These are phyloP conservation scores for Beta lomatogona DNA, from an alignment of 179 eudicot genomes.

Conservation along the genomic window DNA sequence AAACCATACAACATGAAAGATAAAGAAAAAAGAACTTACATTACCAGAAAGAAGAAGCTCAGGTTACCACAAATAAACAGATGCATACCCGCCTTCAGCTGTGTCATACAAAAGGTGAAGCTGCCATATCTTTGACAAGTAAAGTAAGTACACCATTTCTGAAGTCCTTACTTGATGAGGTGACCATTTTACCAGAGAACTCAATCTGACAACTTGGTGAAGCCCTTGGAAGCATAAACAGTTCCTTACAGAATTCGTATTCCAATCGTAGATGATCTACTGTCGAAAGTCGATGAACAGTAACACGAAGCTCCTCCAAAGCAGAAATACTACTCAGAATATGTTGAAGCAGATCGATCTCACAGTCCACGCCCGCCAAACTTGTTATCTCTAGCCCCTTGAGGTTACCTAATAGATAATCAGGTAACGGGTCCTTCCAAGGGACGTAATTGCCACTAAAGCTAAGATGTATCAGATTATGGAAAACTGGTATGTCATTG, in stretches of 20 bases:
- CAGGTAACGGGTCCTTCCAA: not conserved
- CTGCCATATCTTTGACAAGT: not conserved
- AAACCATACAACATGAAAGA: too few species aligned
- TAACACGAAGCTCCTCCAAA: conserved; percentile 3
- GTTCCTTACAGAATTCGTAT: not conserved
- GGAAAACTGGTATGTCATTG: not conserved
- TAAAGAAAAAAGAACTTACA: too few species aligned
- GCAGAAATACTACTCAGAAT: not conserved
- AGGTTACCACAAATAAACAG: not conserved
- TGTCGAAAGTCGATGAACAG: too few species aligned
- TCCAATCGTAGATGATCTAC: not conserved
- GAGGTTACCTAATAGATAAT: not conserved
- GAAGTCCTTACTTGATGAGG: not conserved
- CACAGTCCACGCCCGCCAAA: not conserved
- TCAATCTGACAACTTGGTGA: not conserved
- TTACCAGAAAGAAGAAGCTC: too few species aligned
- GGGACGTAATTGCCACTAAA: too few species aligned
- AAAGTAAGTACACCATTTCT: not conserved
- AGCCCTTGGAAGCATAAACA: not conserved
- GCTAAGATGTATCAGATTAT: too few species aligned
- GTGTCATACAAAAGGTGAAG: not conserved
- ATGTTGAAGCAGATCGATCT: not conserved
- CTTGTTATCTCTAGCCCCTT: not conserved
- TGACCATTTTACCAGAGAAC: not conserved
- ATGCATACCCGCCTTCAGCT: not conserved